These are phyloP conservation scores for Limonium bicolor DNA, from an alignment of 148 eudicot species.

Conservation along the genomic window DNA sequence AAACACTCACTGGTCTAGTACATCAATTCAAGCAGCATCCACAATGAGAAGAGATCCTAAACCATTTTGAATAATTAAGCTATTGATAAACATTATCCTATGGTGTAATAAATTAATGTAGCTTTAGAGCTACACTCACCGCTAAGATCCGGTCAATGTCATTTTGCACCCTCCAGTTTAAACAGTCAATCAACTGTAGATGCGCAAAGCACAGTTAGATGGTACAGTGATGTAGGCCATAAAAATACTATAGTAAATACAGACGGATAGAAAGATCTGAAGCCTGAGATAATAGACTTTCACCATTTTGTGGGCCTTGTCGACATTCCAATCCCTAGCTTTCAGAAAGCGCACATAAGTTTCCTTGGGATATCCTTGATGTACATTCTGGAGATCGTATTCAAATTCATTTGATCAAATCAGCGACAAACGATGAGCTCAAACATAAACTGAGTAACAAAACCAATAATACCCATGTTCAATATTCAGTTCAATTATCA, in stretches of 20 bases:
- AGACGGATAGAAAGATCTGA: neutral
- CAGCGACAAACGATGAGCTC: neutral
- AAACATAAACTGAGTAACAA: neutral
- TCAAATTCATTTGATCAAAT: constrained; percentile 6
- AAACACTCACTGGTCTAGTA: no score
- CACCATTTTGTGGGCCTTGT: constrained; percentile 77
- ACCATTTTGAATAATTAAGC: no score
- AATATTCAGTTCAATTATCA: no score
- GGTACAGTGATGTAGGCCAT: neutral
- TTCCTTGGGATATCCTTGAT: constrained; percentile 56
- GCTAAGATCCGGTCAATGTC: constrained; percentile 71
- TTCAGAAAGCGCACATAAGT: constrained; percentile 50
- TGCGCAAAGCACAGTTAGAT: neutral
- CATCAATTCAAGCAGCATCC: no score
- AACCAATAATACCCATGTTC: neutral
- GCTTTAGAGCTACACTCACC: constrained; percentile 26
- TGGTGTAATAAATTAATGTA: no score
- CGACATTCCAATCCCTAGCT: constrained; percentile 81
- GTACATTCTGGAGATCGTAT: constrained; percentile 70
- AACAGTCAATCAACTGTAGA: constrained; percentile 66
- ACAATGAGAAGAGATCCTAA: no score
- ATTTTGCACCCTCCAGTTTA: constrained; percentile 90
- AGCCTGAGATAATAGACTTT: neutral
- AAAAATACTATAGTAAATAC: neutral
- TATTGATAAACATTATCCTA: no score